These are phyloP conservation scores for Geoglossum cookeanum DNA, from an alignment of 2,329 filamentous ascomycete species.

Conservation along the genomic window DNA sequence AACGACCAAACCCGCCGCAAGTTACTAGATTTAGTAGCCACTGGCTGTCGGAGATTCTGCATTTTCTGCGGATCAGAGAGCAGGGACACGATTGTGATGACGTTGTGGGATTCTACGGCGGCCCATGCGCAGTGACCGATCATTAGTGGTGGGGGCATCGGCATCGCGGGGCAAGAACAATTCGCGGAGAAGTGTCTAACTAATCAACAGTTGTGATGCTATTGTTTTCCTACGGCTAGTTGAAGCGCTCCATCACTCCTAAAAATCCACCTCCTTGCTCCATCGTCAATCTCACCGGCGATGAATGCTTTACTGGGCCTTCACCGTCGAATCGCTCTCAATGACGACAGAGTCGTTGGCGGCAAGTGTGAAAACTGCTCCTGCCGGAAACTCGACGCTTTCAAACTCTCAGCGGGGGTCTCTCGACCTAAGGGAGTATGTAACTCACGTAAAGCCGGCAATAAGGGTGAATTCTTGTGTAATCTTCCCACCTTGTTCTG, in stretches of 20 bases:
- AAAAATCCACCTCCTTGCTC: background rate
- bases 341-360: constrained; percentile 57
- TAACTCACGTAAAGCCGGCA: constrained; percentile 76
- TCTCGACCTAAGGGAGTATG: background rate
- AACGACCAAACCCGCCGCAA: constrained; percentile 18
- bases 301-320: constrained; percentile 39
- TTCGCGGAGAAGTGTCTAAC: background rate
- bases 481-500: constrained; percentile 65
- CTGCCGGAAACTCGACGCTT: constrained; percentile 56
- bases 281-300: background rate
- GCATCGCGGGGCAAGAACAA: too few species aligned
- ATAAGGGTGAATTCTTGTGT: constrained; percentile 68
- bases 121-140: background rate
- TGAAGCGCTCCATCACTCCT: background rate
- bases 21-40: constrained; percentile 20
- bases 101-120: background rate
- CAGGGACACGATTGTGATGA: background rate
- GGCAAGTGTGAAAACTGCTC: constrained; percentile 45
- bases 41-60: constrained; percentile 14
- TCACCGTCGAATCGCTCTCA: constrained; percentile 53
- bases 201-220: background rate
- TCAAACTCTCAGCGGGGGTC: background rate
- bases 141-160: too few species aligned
- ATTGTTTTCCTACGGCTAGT: background rate
- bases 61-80: background rate